Conservation (phyloP, 2,329 filamentous ascomycete species). For the Calonectria leucothoes region DNA sequence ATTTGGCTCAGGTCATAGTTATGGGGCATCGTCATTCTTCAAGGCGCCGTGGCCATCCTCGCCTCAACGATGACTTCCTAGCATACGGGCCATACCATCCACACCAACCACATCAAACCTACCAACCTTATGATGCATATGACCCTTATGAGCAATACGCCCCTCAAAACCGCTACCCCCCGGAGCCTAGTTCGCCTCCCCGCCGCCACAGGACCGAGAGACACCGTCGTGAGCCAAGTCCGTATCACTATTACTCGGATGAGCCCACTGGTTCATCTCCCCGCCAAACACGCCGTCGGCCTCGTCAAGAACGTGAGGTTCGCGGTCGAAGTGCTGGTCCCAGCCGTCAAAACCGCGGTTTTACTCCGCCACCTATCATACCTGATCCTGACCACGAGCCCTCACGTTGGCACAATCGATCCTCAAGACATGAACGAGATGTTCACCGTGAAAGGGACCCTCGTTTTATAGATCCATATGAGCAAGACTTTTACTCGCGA, state of each 20-base stretch:
- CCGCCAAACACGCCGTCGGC: slow-evolving; percentile 8
- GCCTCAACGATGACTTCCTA: slow-evolving; percentile 40
- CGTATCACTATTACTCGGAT: slow-evolving; percentile 30
- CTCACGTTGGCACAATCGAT: slow-evolving; percentile 32
- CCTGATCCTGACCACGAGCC: slow-evolving; percentile 32
- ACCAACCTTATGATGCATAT: slow-evolving; percentile 3
- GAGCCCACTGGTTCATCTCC: slow-evolving; percentile 23
- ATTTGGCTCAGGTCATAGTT: background rate
- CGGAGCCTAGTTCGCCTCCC: slow-evolving; percentile 13
- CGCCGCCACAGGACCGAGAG: slow-evolving; percentile 39
- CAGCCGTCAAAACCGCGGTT: slow-evolving; percentile 24
- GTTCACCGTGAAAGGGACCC: slow-evolving; percentile 12
- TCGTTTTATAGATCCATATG: slow-evolving; percentile 12
- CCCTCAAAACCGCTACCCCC: slow-evolving; percentile 25
- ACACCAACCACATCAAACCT: background rate
- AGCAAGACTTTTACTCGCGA: background rate
- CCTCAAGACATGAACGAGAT: slow-evolving; percentile 29
- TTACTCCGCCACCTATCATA: slow-evolving; percentile 31
- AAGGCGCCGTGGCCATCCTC: slow-evolving; percentile 38
- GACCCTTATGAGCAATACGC: slow-evolving; percentile 33
- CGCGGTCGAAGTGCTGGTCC: slow-evolving; percentile 39
- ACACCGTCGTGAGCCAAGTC: slow-evolving; percentile 33
- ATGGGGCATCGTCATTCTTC: slow-evolving; percentile 42
- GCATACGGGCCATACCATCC: slow-evolving; percentile 26
- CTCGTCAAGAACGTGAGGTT: slow-evolving; percentile 29